Evolutionary conservation across 768 basidiomycete genomes (phyloP), one percentile per base, ranked within the genome.

Genomic region (Tylopilus cervinicoccineus): DNA sequence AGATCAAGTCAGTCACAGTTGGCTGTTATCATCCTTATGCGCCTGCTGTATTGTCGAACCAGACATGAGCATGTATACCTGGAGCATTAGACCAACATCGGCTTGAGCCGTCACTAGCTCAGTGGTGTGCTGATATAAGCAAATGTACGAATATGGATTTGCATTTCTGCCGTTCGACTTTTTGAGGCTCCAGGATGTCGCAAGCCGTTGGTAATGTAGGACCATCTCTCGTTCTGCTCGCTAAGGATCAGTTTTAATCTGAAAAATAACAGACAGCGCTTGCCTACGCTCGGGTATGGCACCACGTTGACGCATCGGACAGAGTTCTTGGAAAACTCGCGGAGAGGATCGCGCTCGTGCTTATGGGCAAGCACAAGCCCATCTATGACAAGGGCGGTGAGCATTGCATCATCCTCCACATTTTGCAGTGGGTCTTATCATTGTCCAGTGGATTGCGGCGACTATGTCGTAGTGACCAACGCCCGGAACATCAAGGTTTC

Each of bases 281-380:
- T 55, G 94, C 93, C 0, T 93, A 92, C 59, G 87, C 91, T n/a
- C 78, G 94, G 38, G 84, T 93, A 38, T 99, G 95, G 96, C 93
- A 97, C 65, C 89, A 90, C 53, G 91, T 93, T 53, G 87, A 95
- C 59, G 93, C 94, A 12, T 77, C 87, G 10, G 88, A 90, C 58
- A 83, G 94, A 32, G 75, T 93, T n/a, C 77, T 98, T 16, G 96
- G 96, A 64, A 92, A 94, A 75, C 79, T 98, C 10, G 94, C 96
- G 6, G 86, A 89, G 59, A 79, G 92, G 29, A 96, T 99, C 58
- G 95, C 96, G 4, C 79, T 91, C 49, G 93, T 93, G 27, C 77
- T 99, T 38, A 97, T 97, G 95, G 96, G 95, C 63, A 99, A 98
- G 72, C 93, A 98, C 69, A 99, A 98, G 64, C 94, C 95, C 6